phyloP scores from a whole-genome alignment of 169 alveolate species.

The Plasmodium berghei region DNA sequence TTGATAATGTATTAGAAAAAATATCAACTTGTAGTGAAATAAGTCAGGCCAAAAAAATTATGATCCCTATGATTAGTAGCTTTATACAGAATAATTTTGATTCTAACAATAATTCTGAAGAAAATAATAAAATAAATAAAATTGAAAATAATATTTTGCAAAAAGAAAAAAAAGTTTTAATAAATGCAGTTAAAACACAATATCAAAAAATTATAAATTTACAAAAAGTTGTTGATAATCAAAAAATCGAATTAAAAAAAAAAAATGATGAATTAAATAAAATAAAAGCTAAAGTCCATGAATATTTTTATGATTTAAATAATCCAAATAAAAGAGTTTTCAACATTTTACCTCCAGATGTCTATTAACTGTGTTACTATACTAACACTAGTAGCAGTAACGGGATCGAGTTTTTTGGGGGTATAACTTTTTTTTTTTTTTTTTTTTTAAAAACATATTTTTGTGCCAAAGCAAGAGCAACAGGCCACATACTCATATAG shows the following conservation, averaged over 20 bases:
- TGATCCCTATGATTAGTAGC: constrained; percentile 50
- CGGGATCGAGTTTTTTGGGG: background rate
- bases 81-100: constrained; percentile 51
- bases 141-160: constrained; percentile 27
- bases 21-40: constrained; percentile 57
- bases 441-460: no score
- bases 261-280: constrained; percentile 69
- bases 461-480: no score
- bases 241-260: constrained; percentile 67
- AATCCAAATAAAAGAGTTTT: constrained; percentile 53
- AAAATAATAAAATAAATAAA: constrained; percentile 19
- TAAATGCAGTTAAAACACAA: constrained; percentile 71
- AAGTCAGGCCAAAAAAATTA: constrained; percentile 50
- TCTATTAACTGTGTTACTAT: constrained; percentile 12
- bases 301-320: constrained; percentile 64
- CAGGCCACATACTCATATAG: no score
- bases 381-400: background rate
- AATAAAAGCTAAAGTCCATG: constrained; percentile 73
- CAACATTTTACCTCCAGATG: constrained; percentile 62
- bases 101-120: constrained; percentile 10
- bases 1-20: constrained; percentile 38
- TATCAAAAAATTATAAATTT: constrained; percentile 52
- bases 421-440: background rate
- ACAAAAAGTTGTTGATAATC: constrained; percentile 51
- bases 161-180: constrained; percentile 63